Evolutionary conservation across 257 asterid species (phyloP).

Genomic region (Verbascum thapsus): DNA sequence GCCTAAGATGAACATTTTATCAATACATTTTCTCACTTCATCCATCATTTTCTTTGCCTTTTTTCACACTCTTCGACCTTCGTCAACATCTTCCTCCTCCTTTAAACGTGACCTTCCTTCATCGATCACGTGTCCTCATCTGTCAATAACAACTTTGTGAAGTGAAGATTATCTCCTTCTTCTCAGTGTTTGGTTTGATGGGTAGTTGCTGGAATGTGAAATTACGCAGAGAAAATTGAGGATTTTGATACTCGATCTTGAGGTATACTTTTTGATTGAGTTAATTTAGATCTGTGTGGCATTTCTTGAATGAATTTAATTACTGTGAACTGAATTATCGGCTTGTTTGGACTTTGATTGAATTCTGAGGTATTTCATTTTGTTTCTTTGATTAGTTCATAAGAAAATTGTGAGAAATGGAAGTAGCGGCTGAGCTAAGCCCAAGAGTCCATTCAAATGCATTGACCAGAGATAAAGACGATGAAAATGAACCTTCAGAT

Average conservation of each 20-base stretch:
- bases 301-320: constrained; percentile 1
- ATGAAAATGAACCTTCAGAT: constrained; percentile 37
- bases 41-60: constrained; percentile 21
- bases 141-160: constrained; percentile 5
- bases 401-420: constrained; percentile 46
- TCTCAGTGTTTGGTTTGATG: constrained; percentile 15
- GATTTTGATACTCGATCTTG: constrained; percentile 26
- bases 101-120: constrained; percentile 26
- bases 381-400: neutral
- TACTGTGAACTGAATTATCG: constrained; percentile 1
- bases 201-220: constrained; percentile 25
- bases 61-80: too few relatives aligned
- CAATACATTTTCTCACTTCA: too few relatives aligned
- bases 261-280: constrained; percentile 32
- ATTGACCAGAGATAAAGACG: constrained; percentile 40
- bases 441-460: constrained; percentile 47
- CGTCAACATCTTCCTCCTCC: too few relatives aligned
- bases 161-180: constrained; percentile 22
- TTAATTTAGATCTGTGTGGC: constrained; percentile 38
- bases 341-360: constrained; percentile 10
- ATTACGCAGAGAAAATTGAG: constrained; percentile 24
- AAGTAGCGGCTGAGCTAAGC: constrained; percentile 49
- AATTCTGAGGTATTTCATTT: constrained; percentile 12
- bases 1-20: too few relatives aligned
- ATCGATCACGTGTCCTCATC: constrained; percentile 27